phyloP scores from a whole-genome alignment of 352 stramenopile species.

The Phytophthora cajani region DNA sequence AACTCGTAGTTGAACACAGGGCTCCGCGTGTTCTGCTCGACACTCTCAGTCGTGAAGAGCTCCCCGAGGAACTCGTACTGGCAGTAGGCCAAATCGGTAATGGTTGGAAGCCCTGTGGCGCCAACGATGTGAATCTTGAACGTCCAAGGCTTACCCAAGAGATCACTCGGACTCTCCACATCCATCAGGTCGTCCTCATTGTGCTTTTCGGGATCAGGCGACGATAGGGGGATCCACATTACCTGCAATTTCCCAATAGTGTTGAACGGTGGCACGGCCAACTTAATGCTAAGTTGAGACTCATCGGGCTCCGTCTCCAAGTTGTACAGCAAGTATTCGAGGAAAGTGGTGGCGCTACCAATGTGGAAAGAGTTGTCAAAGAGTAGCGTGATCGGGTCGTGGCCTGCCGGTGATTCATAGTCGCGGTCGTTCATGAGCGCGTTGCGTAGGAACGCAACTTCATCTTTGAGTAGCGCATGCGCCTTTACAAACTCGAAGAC shows the following conservation, averaged over 20 bases:
- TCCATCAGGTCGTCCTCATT: conserved; percentile 73
- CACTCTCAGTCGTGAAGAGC: conserved; percentile 91
- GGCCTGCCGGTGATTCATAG: conserved; percentile 83
- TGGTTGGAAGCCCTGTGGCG: conserved; percentile 85
- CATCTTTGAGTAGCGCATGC: conserved; percentile 82
- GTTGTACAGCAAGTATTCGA: conserved; percentile 93
- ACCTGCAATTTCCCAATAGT: conserved; percentile 94
- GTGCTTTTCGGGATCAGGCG: conserved; percentile 72
- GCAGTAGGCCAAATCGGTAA: conserved; percentile 91
- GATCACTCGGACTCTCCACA: conserved; percentile 73
- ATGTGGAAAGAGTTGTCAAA: conserved; percentile 95
- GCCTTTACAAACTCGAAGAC: conserved; percentile 94
- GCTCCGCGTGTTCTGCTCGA: conserved; percentile 89
- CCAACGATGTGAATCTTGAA: conserved; percentile 90
- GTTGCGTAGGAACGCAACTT: conserved; percentile 92
- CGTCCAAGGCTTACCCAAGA: conserved; percentile 92
- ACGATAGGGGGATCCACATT: conserved; percentile 87
- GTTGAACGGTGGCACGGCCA: conserved; percentile 92
- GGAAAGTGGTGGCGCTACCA: conserved; percentile 92
- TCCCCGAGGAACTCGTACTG: conserved; percentile 95
- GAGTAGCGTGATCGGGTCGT: conserved; percentile 93
- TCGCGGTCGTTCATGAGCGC: conserved; percentile 89
- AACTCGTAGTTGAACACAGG: conserved; percentile 91
- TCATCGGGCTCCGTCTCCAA: conserved; percentile 93
- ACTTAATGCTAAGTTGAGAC: conserved; percentile 89